Conservation (phyloP, 176 grass and related monocot genomes). For the Eragrostis curvula region DNA sequence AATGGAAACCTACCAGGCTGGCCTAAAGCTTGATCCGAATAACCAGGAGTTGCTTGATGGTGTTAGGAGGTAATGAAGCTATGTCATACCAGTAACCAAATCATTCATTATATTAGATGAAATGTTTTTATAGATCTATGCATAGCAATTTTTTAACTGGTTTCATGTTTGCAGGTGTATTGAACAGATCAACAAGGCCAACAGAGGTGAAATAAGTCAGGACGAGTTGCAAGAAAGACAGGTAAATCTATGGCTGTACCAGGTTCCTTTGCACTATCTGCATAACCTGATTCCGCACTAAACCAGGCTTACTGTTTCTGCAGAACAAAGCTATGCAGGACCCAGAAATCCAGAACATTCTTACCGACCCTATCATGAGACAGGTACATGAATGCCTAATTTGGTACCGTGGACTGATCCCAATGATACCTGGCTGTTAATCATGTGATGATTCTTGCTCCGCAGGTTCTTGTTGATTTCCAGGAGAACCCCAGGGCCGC, state of each 20-base stretch:
- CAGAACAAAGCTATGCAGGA: constrained; percentile 97
- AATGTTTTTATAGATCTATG: not conserved
- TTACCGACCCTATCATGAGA: constrained; percentile 94
- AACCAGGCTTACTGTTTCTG: constrained; percentile 35
- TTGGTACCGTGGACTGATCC: not conserved
- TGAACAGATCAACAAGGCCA: constrained; percentile 93
- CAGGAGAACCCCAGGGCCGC: too few relatives aligned
- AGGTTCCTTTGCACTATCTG: not conserved
- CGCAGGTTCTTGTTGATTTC: too few relatives aligned
- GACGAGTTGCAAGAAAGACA: constrained; percentile 98
- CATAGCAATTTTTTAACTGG: not conserved
- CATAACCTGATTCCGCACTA: not conserved
- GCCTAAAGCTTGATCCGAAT: too few relatives aligned
- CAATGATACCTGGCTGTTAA: too few relatives aligned
- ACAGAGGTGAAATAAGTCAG: constrained; percentile 88
- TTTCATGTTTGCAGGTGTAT: constrained; percentile 60
- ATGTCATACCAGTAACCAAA: not conserved
- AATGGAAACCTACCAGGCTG: too few relatives aligned
- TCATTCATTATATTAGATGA: not conserved
- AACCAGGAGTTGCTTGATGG: too few relatives aligned
- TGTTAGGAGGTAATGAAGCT: too few relatives aligned
- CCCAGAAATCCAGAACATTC: constrained; percentile 92
- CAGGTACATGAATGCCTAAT: constrained; percentile 55
- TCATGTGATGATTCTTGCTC: too few relatives aligned
- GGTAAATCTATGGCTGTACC: constrained; percentile 42